Evolutionary conservation across 805 yeast genomes (phyloP).

Genomic region (Suhomyces emberorum): DNA sequence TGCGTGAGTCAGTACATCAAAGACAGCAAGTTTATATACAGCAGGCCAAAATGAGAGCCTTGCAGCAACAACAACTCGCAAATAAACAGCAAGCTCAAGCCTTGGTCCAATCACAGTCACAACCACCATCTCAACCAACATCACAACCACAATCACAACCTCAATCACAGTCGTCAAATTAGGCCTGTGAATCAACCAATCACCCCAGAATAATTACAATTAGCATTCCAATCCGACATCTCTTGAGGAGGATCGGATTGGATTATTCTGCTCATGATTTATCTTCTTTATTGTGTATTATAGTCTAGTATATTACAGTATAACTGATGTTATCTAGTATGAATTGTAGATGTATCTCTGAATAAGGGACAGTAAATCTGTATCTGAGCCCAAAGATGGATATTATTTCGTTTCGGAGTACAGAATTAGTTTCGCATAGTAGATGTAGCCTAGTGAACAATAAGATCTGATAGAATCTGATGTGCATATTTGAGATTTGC

Average conservation of each 20-base stretch:
- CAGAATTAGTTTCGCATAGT: too few relatives aligned
- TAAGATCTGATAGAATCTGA: too few relatives aligned
- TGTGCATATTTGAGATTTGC: too few relatives aligned
- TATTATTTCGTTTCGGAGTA: too few relatives aligned
- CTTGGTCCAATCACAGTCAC: constrained; percentile 4
- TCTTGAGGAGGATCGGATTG: background rate
- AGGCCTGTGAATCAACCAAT: background rate
- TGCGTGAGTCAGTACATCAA: constrained; percentile 70
- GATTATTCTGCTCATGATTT: constrained; percentile 1
- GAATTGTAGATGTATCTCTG: too few relatives aligned
- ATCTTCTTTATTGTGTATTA: constrained; percentile 7
- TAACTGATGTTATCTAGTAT: too few relatives aligned
- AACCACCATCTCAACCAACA: constrained; percentile 1
- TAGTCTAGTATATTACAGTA: constrained; percentile 3
- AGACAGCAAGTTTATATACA: constrained; percentile 53
- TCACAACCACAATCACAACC: background rate
- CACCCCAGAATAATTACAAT: background rate
- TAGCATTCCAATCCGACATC: background rate
- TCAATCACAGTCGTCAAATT: background rate
- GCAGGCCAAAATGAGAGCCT: constrained; percentile 45
- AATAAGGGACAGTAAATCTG: too few relatives aligned
- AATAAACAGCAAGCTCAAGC: constrained; percentile 10
- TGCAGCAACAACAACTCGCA: constrained; percentile 37
- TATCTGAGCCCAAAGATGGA: too few relatives aligned
- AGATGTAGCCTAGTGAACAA: too few relatives aligned